These are phyloP conservation scores for Citrus unshiu DNA, from an alignment of 345 rosid genomes.

Conservation along the genomic window DNA sequence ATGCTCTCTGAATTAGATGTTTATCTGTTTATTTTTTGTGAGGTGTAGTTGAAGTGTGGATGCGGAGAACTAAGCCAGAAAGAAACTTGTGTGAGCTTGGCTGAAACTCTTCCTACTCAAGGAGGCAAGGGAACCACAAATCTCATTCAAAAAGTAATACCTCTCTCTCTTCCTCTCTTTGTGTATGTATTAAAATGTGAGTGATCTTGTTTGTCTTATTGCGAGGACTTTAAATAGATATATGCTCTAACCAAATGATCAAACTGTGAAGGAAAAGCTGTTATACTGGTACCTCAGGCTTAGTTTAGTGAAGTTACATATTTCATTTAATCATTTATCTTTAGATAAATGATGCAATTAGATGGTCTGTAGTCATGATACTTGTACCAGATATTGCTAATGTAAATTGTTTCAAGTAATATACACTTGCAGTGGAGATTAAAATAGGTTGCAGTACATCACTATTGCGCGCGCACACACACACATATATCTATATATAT, in stretches of 20 bases:
- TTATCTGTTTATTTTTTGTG: constrained; percentile 1
- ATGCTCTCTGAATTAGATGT: neutral
- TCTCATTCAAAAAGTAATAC: constrained; percentile 79
- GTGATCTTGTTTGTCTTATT: neutral
- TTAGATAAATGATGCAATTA: neutral
- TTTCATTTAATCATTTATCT: neutral
- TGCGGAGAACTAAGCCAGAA: constrained; percentile 82
- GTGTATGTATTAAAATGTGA: neutral
- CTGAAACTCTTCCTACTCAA: constrained; percentile 47
- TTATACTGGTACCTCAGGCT: neutral
- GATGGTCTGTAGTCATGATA: neutral
- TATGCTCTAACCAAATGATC: neutral
- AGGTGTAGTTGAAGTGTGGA: constrained; percentile 68
- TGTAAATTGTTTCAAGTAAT: neutral
- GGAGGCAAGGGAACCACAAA: constrained; percentile 65
- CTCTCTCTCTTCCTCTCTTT: neutral
- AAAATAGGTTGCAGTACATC: neutral
- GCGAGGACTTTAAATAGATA: neutral
- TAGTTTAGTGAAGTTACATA: neutral
- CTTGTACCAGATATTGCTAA: neutral
- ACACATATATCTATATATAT: fast-evolving
- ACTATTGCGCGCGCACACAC: no score
- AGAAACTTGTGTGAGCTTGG: constrained; percentile 75
- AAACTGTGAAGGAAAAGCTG: neutral
- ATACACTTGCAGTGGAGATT: neutral